Conservation (phyloP, 225 moss, liverwort and hornwort genomes). For the Physcomitrium patens region DNA sequence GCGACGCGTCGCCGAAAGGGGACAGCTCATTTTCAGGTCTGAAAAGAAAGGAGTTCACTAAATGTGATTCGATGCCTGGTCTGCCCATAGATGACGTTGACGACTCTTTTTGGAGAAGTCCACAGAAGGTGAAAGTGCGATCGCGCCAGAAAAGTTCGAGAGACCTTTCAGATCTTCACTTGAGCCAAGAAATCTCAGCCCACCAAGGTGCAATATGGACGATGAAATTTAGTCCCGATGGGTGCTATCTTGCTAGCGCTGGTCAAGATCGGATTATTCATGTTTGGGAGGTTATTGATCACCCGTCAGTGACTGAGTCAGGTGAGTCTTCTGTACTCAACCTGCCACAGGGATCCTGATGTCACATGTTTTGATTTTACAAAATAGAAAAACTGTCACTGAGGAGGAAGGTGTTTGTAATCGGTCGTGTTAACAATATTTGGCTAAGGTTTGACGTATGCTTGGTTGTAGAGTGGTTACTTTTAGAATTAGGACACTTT, state of each 20-base stretch:
- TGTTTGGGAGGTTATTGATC: slow-evolving; percentile 87
- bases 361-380: neutral
- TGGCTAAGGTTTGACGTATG: neutral
- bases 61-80: slow-evolving; percentile 24
- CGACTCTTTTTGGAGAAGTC: slow-evolving; percentile 48
- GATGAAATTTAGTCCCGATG: slow-evolving; percentile 94
- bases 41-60: slow-evolving; percentile 46
- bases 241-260: slow-evolving; percentile 88
- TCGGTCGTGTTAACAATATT: neutral
- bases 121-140: slow-evolving; percentile 85
- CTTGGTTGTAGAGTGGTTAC: neutral
- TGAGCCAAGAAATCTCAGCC: slow-evolving; percentile 80
- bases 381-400: neutral
- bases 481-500: neutral
- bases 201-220: slow-evolving; percentile 93
- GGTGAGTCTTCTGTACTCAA: slow-evolving; percentile 32
- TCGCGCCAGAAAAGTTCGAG: slow-evolving; percentile 67
- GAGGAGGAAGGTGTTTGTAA: neutral
- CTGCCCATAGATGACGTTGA: slow-evolving; percentile 34
- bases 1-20: slow-evolving; percentile 43
- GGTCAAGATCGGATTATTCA: slow-evolving; percentile 90
- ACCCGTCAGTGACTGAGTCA: slow-evolving; percentile 52
- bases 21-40: slow-evolving; percentile 51
- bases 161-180: slow-evolving; percentile 79
- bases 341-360: neutral